A percentile compares a stretch with the other conserved stretches of the same genome.
Evolutionary conservation across 2,329 filamentous ascomycete genomes (phyloP).

Genomic region (Penicillium sp.): DNA sequence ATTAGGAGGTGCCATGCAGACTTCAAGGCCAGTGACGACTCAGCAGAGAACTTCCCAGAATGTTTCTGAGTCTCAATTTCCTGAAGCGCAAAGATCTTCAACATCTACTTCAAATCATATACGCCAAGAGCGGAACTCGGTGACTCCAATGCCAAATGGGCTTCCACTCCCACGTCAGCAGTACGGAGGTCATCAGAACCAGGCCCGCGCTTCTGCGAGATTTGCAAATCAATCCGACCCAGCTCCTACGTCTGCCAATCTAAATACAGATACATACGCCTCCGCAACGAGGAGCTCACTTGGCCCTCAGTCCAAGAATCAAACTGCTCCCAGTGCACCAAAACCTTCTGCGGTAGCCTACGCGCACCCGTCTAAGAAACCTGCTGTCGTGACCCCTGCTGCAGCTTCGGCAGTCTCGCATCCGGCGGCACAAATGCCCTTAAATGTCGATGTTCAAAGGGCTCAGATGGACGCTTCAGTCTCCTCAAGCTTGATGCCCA

Average conservation of each 20-base stretch:
- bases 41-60: neutral
- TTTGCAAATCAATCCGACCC: neutral
- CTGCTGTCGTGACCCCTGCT: neutral
- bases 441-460: neutral
- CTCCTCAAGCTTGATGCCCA: neutral
- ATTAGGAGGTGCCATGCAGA: neutral
- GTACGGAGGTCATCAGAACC: too few species aligned
- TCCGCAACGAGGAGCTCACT: neutral
- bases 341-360: neutral
- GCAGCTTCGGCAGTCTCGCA: neutral
- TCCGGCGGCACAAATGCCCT: neutral
- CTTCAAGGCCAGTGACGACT: neutral
- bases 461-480: too few species aligned
- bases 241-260: neutral
- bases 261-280: neutral
- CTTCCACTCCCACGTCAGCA: neutral
- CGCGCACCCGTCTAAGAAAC: neutral
- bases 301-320: neutral
- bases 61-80: neutral
- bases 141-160: neutral
- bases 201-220: neutral
- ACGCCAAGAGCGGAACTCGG: neutral
- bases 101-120: neutral
- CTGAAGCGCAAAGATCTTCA: neutral
- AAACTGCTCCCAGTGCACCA: too few species aligned